Conservation (phyloP, 2,329 filamentous ascomycete genomes). For the Plectosphaerella sp. region DNA sequence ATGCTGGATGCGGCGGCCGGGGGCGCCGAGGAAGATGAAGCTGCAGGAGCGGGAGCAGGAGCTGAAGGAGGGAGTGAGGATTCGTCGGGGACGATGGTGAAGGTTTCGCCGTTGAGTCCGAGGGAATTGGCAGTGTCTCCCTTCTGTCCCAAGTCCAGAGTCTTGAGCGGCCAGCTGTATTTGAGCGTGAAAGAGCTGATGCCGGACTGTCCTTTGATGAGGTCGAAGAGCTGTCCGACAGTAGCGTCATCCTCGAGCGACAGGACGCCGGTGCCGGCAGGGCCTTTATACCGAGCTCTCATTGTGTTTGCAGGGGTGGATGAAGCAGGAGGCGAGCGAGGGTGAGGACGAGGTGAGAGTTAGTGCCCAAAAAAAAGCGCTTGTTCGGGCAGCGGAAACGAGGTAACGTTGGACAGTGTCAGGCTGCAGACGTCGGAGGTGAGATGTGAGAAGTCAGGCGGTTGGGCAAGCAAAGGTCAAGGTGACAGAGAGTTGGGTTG, state of each 20-base stretch:
- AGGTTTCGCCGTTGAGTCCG: constrained; percentile 43
- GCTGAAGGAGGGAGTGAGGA: constrained; percentile 6
- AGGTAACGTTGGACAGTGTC: too few species aligned
- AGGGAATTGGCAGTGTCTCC: constrained; percentile 42
- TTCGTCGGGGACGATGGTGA: constrained; percentile 44
- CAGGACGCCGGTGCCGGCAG: constrained; percentile 66
- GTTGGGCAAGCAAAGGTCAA: too few species aligned
- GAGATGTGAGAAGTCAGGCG: too few species aligned
- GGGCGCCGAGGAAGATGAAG: constrained; percentile 3
- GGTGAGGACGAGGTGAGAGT: too few species aligned
- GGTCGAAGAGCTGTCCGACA: constrained; percentile 54
- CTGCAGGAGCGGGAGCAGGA: constrained; percentile 2
- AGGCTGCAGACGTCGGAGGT: too few species aligned
- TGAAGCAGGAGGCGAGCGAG: too few species aligned
- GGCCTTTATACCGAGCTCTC: constrained; percentile 71
- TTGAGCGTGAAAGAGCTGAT: constrained; percentile 70
- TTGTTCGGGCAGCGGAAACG: too few species aligned
- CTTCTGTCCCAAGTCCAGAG: constrained; percentile 56
- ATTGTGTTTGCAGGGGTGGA: constrained; percentile 27
- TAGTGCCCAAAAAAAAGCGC: too few species aligned
- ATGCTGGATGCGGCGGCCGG: neutral
- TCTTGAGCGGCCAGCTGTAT: constrained; percentile 76
- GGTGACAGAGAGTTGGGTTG: too few species aligned
- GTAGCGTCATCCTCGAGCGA: constrained; percentile 65
- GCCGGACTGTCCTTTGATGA: constrained; percentile 60